Evolutionary conservation across 2,329 filamentous ascomycete species (phyloP), one percentile per base, ranked within the genome.

Genomic region (Trichophyton schoenleinii): DNA sequence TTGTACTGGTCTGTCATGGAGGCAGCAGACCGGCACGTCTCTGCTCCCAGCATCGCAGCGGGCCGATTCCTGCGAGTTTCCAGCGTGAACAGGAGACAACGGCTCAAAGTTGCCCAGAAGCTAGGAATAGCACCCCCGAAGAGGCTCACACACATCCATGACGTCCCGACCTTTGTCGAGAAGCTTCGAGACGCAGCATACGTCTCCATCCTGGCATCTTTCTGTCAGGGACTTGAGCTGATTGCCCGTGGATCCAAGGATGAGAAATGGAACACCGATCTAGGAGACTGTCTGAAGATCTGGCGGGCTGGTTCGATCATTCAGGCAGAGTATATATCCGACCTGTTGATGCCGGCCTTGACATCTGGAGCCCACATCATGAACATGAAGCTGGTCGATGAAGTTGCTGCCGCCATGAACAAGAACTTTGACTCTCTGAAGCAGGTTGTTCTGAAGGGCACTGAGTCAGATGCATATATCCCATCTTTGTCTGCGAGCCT

Each of bases 261-360:
- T 36, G 78, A 87, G 67, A 76, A 78, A 36, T 88, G 86, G 85
- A 74, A 72, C 25, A 70, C 78, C 42, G 70, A 77, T 61, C 70
- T 76, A 11, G 69, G 70, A 2, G 69, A 72, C 15, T 74, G 75
- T 52, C 64, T 78, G 20, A 75, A 77, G 67, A 84, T 88, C 65
- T 88, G 86, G 86, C 80, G 84, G 1, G 83, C 79, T 0, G 86
- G 87, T 6, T 88, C 86, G 71, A 88, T 89, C 70, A 88, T 89
- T 68, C 81, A 85, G 67, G 80, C 82, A 0, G 85, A 87, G 65
- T 78, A 82, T 65, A 85, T 89, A 63, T 79, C 80, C 2, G 80
- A 85, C 58, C 70, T 88, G 34, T 75, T 88, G 25, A 69, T 74
- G 67, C 71, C 72, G 0, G 64, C 67, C 0, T 61, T 73, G 9